Evolutionary conservation across 2,329 filamentous ascomycete species (phyloP).

Genomic region (Magnaporthiopsis poae): DNA sequence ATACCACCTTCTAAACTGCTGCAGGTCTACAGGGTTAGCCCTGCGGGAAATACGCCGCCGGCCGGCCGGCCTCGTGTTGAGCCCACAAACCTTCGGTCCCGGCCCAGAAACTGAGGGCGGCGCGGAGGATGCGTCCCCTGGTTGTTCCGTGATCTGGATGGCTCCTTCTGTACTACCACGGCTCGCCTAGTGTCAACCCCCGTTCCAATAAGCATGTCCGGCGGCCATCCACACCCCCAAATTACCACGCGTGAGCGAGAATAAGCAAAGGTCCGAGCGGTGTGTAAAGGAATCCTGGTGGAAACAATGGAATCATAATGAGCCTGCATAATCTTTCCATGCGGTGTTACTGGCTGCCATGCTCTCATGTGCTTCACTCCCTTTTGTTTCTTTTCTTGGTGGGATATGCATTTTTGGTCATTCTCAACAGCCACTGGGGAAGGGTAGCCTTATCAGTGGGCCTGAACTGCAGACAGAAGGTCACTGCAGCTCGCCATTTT

Average conservation of each 20-base stretch:
- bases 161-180: neutral
- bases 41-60: neutral
- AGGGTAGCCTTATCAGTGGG: too few relatives aligned
- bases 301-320: neutral
- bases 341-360: too few relatives aligned
- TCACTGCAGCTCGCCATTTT: too few relatives aligned
- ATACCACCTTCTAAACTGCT: neutral
- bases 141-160: neutral
- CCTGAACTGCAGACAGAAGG: too few relatives aligned
- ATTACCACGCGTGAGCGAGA: neutral
- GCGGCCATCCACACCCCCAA: too few relatives aligned
- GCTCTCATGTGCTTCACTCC: too few relatives aligned
- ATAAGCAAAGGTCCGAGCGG: neutral
- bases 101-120: neutral
- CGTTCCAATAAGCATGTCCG: neutral
- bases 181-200: neutral
- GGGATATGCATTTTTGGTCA: too few relatives aligned
- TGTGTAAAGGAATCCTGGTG: too few relatives aligned
- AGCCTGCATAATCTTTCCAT: too few relatives aligned
- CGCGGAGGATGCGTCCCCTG: neutral
- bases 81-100: neutral
- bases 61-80: neutral
- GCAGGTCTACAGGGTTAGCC: neutral
- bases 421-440: too few relatives aligned
- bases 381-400: too few relatives aligned